These are phyloP conservation scores for Trichoderma koningii DNA, from an alignment of 2,329 filamentous ascomycete genomes.

Conservation along the genomic window DNA sequence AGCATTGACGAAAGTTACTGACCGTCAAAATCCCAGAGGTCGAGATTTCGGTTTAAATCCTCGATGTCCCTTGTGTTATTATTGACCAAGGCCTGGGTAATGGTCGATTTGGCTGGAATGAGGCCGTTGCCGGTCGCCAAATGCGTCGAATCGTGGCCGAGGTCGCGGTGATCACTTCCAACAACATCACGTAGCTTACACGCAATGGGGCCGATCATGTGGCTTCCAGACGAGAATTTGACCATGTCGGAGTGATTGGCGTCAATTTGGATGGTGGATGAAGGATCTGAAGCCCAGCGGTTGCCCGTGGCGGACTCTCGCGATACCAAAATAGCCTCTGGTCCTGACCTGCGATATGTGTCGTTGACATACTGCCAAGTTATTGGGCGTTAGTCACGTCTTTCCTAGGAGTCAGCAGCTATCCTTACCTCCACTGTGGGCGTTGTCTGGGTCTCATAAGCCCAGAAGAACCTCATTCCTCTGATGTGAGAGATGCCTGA, in stretches of 20 bases:
- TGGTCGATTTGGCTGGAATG: no score
- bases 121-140: not conserved
- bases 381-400: not conserved
- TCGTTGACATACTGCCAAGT: not conserved
- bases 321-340: not conserved
- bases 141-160: no score
- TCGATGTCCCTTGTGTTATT: no score
- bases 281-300: not conserved
- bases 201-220: not conserved
- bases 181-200: not conserved
- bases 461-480: not conserved
- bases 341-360: not conserved
- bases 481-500: not conserved
- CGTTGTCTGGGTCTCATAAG: slow-evolving; percentile 4
- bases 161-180: no score
- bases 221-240: not conserved
- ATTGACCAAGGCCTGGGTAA: no score
- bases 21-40: not conserved
- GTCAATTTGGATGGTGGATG: slow-evolving; percentile 7
- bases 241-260: slow-evolving; percentile 18
- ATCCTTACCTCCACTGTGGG: not conserved
- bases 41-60: not conserved
- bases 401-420: not conserved
- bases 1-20: not conserved
- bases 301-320: not conserved